Percentiles rank a stretch among this genome's conserved stretches.
phyloP scores from a whole-genome alignment of 352 stramenopile species.

The Phytophthora agathidicida region DNA sequence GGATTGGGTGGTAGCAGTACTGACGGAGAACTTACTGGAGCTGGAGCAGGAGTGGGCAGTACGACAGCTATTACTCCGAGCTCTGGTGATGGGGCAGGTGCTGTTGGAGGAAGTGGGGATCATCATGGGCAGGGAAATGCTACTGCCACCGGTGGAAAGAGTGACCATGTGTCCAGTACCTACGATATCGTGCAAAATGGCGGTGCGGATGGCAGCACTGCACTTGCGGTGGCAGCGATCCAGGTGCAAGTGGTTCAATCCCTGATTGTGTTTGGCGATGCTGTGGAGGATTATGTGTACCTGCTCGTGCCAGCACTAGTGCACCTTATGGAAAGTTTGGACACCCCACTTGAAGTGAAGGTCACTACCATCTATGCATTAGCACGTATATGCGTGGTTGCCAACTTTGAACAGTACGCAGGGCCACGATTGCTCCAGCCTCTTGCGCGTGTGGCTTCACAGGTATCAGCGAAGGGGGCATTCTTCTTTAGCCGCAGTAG shows the following conservation, averaged over 20 bases:
- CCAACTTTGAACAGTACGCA: slow-evolving; percentile 84
- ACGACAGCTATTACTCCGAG: slow-evolving; percentile 5
- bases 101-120: slow-evolving; percentile 16
- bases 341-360: slow-evolving; percentile 84
- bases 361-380: slow-evolving; percentile 77
- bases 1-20: slow-evolving; percentile 72
- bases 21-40: slow-evolving; percentile 31
- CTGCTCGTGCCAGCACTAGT: slow-evolving; percentile 94
- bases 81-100: slow-evolving; percentile 18
- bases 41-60: slow-evolving; percentile 29
- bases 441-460: slow-evolving; percentile 70
- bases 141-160: slow-evolving; percentile 16
- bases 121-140: slow-evolving; percentile 16
- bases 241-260: slow-evolving; percentile 88
- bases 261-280: slow-evolving; percentile 91
- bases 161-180: slow-evolving; percentile 26
- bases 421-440: slow-evolving; percentile 73
- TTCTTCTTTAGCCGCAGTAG: slow-evolving; percentile 66
- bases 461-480: slow-evolving; percentile 76
- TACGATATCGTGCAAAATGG: slow-evolving; percentile 42
- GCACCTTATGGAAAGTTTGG: slow-evolving; percentile 92
- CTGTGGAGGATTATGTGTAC: slow-evolving; percentile 95
- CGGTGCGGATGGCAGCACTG: slow-evolving; percentile 17
- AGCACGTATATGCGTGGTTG: slow-evolving; percentile 64
- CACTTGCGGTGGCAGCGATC: slow-evolving; percentile 39